Percentiles rank a stretch among this genome's conserved stretches.
Conservation (phyloP, 176 grass and related monocot species). For the Triticum monococcum region DNA sequence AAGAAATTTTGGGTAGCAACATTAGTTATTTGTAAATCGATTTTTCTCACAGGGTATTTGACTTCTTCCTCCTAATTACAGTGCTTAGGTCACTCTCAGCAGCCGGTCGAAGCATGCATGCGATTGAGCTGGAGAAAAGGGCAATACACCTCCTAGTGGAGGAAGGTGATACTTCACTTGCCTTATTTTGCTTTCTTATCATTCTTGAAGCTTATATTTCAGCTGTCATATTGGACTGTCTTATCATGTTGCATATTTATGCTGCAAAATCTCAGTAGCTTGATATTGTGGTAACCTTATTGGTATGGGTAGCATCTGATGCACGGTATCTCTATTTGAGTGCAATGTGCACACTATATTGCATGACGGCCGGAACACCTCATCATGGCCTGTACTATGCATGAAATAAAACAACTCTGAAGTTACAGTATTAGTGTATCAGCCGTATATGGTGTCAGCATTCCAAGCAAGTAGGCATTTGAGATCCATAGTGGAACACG, state of each 20-base stretch:
- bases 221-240: not conserved
- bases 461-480: not conserved
- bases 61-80: conserved; percentile 38
- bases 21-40: conserved; percentile 16
- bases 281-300: not conserved
- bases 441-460: not conserved
- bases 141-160: conserved; percentile 86
- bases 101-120: conserved; percentile 74
- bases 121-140: conserved; percentile 84
- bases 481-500: not conserved
- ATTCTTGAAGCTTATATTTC: not conserved
- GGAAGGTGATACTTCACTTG: conserved; percentile 64
- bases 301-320: not conserved
- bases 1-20: conserved; percentile 34
- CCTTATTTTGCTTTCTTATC: conserved; percentile 16
- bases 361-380: not conserved
- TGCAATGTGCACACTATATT: not conserved
- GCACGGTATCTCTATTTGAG: not conserved
- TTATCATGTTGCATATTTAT: conserved; percentile 4
- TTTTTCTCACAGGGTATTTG: not conserved
- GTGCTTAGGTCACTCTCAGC: conserved; percentile 78
- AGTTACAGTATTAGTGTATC: not conserved
- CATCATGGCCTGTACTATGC: not conserved
- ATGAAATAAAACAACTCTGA: not conserved
- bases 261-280: not conserved